Evolutionary conservation across 495 filamentous ascomycete genomes (phyloP), one percentile per base, ranked within the genome.

Genomic region (Darksidea phi): DNA sequence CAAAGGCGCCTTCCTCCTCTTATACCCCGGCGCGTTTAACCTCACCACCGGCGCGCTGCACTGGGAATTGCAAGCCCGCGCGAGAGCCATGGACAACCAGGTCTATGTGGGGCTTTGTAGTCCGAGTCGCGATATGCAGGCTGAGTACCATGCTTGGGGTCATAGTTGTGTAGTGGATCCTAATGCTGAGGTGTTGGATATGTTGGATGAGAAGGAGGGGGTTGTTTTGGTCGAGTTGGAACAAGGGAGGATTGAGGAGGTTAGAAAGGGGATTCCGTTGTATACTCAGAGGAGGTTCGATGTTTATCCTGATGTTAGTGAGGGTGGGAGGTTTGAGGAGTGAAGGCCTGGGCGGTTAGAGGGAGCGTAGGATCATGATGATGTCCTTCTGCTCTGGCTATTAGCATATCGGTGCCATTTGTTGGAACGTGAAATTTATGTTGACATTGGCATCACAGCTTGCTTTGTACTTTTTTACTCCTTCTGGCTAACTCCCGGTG

Each of bases 1-100:
- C 23, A 84, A 85, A 68, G 87, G 84, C 11, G 86, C 84, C 54
- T 97, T 97, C 73, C 78, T 88, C 32, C 81, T 97, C 20, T 68
- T 97, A 7, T 97, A 97, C 73, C 94, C 94, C 2, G 94, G 91
- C 21, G 94, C 95, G 1, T 98, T 98, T 77, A 98, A 97, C 75
- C 79, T 86, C 63, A 96, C 90, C 1, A 98, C 94, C 0, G 94
- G 94, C 0, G 85, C 88, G 8, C 71, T 97, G 73, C 94, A 98
- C 74, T 98, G 94, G 95, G 81, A 83, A 38, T 72, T 98, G 63
- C 81, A 86, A 70, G 94, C 86, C 15, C 82, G 88, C 60, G 92
- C 89, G 10, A 79, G 94, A 55, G 94, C 94, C 11, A 79, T 93
- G 70, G 94, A 99, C 69, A 97, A 97, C 74, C 93, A 99, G 80